Percentiles rank a stretch among this genome's conserved stretches.
Conservation (phyloP, 257 asterid genomes). For the Plantago elongata region DNA sequence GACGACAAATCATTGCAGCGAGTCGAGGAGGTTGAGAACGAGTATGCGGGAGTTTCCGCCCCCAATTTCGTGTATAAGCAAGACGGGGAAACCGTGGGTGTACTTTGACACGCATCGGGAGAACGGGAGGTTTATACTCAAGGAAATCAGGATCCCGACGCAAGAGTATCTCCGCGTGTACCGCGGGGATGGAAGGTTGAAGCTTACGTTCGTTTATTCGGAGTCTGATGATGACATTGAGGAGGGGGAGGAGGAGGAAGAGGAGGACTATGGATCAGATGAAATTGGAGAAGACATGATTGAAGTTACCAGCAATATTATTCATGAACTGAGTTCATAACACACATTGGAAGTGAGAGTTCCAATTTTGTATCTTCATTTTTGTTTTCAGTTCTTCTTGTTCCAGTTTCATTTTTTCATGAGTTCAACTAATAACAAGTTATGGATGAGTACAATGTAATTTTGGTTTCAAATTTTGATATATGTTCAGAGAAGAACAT, state of each 20-base stretch:
- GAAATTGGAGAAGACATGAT: background rate
- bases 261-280: constrained; percentile 18
- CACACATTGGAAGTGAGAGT: background rate
- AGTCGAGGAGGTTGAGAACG: constrained; percentile 34
- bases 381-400: constrained; percentile 3
- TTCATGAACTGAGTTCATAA: background rate
- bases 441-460: background rate
- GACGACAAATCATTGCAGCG: constrained; percentile 19
- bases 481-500: too few species aligned
- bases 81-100: constrained; percentile 88
- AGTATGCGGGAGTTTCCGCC: constrained; percentile 54
- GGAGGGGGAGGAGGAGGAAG: constrained; percentile 30
- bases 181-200: constrained; percentile 84
- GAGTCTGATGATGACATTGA: constrained; percentile 61
- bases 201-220: constrained; percentile 57
- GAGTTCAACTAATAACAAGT: constrained; percentile 15
- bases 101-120: constrained; percentile 54
- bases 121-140: constrained; percentile 78
- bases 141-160: constrained; percentile 69
- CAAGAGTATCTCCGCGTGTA: constrained; percentile 82
- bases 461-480: too few species aligned
- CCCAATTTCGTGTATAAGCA: constrained; percentile 78
- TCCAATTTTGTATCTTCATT: background rate
- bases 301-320: constrained; percentile 4
- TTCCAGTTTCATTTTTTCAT: background rate